phyloP scores from a whole-genome alignment of 352 stramenopile genomes.

The Globisporangium orthogonon region DNA sequence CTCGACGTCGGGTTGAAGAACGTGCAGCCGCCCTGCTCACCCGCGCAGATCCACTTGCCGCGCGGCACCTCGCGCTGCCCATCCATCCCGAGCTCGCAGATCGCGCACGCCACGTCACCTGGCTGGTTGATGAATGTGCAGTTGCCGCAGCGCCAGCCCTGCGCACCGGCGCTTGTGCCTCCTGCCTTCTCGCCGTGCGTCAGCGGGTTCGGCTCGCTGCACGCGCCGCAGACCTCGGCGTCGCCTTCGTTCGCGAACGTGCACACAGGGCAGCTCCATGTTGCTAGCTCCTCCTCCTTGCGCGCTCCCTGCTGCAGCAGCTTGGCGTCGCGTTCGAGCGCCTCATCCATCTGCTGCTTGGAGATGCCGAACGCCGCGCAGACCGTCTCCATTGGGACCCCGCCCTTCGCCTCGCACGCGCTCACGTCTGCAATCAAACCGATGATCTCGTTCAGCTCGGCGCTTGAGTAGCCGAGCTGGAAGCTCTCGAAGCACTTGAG shows the following conservation, averaged over 20 bases:
- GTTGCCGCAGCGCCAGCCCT: conserved; percentile 76
- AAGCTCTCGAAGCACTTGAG: conserved; percentile 86
- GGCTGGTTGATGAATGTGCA: conserved; percentile 86
- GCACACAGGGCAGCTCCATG: conserved; percentile 71
- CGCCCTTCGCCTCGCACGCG: conserved; percentile 32
- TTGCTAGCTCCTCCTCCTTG: conserved; percentile 13
- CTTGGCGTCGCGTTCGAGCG: conserved; percentile 37
- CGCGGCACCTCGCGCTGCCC: conserved; percentile 71
- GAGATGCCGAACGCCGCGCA: conserved; percentile 65
- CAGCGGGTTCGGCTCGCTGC: conserved; percentile 54
- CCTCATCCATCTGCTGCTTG: conserved; percentile 39
- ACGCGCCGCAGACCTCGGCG: conserved; percentile 37
- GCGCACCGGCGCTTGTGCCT: conserved; percentile 18
- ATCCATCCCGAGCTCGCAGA: conserved; percentile 79
- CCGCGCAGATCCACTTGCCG: conserved; percentile 82
- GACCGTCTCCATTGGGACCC: conserved; percentile 61
- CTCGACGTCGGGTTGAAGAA: conserved; percentile 79
- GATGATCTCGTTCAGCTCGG: conserved; percentile 82
- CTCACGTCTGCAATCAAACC: conserved; percentile 55
- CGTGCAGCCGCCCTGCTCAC: conserved; percentile 80
- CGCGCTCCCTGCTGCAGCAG: conserved; percentile 8
- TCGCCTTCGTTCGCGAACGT: conserved; percentile 68
- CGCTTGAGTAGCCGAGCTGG: conserved; percentile 74
- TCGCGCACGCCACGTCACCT: conserved; percentile 60
- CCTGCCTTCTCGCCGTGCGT: conserved; percentile 17